A percentile compares a stretch with the other conserved stretches of the same genome.
These are phyloP conservation scores for Sordariomycetes sp. DNA, from an alignment of 2,329 filamentous ascomycete species.

Conservation along the genomic window DNA sequence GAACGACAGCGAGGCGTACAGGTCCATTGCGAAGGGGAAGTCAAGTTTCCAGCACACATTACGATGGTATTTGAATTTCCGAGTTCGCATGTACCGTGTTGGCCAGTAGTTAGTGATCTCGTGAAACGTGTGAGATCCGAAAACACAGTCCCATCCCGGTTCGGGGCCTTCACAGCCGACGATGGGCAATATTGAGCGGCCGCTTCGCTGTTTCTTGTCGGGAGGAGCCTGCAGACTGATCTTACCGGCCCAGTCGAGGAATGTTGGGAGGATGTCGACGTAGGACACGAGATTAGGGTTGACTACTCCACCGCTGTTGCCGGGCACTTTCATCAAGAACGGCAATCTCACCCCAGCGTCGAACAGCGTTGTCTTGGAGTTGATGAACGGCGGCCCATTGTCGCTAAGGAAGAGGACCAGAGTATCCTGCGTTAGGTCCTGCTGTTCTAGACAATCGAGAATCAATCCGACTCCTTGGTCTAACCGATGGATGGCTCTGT, in stretches of 20 bases:
- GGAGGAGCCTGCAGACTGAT: no score
- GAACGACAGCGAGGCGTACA: conserved; percentile 32
- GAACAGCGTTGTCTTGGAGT: conserved; percentile 40
- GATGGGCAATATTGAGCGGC: conserved; percentile 28
- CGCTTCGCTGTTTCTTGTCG: conserved; percentile 10
- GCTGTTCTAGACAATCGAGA: conserved; percentile 20
- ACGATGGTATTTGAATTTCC: conserved; percentile 37
- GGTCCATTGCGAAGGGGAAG: conserved; percentile 36
- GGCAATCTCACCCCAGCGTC: conserved; percentile 35
- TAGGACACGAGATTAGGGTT: conserved; percentile 36
- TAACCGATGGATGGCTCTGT: conserved; percentile 27
- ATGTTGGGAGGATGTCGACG: conserved; percentile 34
- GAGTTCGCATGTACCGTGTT: conserved; percentile 32
- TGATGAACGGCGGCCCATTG: conserved; percentile 39
- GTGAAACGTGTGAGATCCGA: conserved; percentile 42
- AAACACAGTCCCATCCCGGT: no score
- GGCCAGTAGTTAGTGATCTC: conserved; percentile 41
- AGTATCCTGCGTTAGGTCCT: conserved; percentile 23
- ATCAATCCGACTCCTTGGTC: conserved; percentile 32
- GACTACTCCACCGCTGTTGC: conserved; percentile 10
- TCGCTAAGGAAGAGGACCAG: conserved; percentile 37
- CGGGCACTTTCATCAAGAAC: conserved; percentile 27
- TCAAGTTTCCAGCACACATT: conserved; percentile 38
- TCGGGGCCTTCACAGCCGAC: conserved; percentile 16
- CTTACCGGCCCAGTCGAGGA: conserved; percentile 30